Base-by-base conservation (phyloP, 2,329 filamentous ascomycete species). In the Alternaria ventricosa region DNA sequence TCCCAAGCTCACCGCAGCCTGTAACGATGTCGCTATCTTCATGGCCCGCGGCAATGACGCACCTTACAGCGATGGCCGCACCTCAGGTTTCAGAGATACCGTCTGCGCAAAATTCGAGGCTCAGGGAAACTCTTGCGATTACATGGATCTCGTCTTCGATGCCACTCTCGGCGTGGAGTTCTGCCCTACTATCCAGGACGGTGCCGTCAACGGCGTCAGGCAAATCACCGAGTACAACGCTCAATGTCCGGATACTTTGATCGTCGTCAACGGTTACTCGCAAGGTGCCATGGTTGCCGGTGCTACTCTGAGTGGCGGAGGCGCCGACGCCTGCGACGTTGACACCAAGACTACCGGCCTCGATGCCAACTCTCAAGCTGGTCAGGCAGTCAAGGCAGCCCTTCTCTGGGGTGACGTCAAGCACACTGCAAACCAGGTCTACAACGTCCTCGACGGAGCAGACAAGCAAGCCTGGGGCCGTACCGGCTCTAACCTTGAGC, bases 181-280 rank as follows among this genome's bases (percentile, higher is more conserved):
- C 10, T 61, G 59, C 46, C 59, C 59, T 46, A 61, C 59, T 6
- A 61, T 61, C 45, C 45, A 51, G 27, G 59, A 57, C 25, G 59
- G 59, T 61, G 59, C 54, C 20, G 46, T 41, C 36, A 61, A 61
- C 30, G 59, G 59, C 3, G 41, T 61, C 22, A 57, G 45, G 27
- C 59, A 61, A 51, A 61, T 61, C n/a, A 61, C 59, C 6, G 59
- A 61, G 54, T 61, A 61, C 20, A 61, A 61, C n/a, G 54, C 54
- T 3, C 45, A 57, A 6, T 61, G 59, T 36, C 59, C 59, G 20
- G 54, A 51, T 10, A 61, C 59, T 1, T 23, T 61, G 36, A 51
- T 61, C 20, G 54, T 61, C 15, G 36, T 61, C 20, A 61, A 57
- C 13, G 59, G 59, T 13, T 61, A 61, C 59, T 61, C 59, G 12